phyloP scores from a whole-genome alignment of 2,329 filamentous ascomycete genomes.

The Aspergillus versicolor region DNA sequence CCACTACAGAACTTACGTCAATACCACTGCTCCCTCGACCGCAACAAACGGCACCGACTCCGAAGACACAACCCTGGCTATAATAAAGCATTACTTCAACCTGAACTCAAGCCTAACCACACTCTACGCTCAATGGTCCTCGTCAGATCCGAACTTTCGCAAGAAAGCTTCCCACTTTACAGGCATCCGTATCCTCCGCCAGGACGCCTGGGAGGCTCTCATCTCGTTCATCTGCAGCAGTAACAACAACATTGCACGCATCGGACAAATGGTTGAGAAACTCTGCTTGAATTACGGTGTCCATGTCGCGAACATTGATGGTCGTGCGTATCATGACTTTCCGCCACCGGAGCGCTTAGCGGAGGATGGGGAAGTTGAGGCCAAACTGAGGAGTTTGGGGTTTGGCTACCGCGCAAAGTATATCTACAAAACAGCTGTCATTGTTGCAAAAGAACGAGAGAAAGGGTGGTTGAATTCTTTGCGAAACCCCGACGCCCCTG shows the following conservation, averaged over 20 bases:
- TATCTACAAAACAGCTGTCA: constrained; percentile 78
- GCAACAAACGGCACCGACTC: constrained; percentile 26
- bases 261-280: constrained; percentile 95
- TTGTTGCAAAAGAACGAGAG: constrained; percentile 67
- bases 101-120: constrained; percentile 71
- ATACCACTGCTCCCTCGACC: constrained; percentile 23
- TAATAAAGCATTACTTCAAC: constrained; percentile 85
- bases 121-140: constrained; percentile 85
- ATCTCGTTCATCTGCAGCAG: constrained; percentile 97
- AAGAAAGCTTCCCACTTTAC: constrained; percentile 83
- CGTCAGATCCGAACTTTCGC: constrained; percentile 81
- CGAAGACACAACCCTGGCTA: constrained; percentile 64
- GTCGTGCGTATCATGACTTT: constrained; percentile 80
- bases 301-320: constrained; percentile 68
- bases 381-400: constrained; percentile 74
- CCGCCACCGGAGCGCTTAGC: constrained; percentile 73
- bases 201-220: constrained; percentile 94
- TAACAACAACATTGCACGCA: constrained; percentile 96
- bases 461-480: constrained; percentile 73
- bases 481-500: constrained; percentile 71
- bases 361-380: constrained; percentile 67
- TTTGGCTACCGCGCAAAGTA: constrained; percentile 97
- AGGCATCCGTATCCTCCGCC: constrained; percentile 86
- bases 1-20: constrained; percentile 72
- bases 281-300: constrained; percentile 83